phyloP scores from a whole-genome alignment of 768 basidiomycete genomes.

The Xanthoconium stramineum region DNA sequence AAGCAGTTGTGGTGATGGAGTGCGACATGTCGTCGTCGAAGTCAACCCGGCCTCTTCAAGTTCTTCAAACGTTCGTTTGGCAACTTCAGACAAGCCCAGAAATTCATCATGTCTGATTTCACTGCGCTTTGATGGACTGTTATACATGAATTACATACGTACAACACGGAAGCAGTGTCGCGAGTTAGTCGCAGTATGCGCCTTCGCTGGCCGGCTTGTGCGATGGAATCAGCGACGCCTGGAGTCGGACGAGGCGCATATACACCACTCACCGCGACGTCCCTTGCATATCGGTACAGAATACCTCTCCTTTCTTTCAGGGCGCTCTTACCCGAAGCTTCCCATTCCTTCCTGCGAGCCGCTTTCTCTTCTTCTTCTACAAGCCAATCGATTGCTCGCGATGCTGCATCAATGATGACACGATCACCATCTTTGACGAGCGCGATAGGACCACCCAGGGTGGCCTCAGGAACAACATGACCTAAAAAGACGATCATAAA shows the following conservation, averaged over 20 bases:
- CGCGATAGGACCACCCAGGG: constrained; percentile 82
- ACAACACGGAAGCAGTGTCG: not conserved
- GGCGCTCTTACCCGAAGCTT: constrained; percentile 57
- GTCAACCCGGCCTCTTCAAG: too few relatives aligned
- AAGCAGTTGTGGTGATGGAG: constrained; percentile 53
- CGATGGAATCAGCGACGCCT: constrained; percentile 6
- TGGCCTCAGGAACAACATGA: constrained; percentile 63
- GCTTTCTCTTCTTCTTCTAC: constrained; percentile 66
- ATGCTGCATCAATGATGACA: constrained; percentile 70
- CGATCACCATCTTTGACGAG: constrained; percentile 80
- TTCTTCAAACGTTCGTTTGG: too few relatives aligned
- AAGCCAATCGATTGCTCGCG: constrained; percentile 65
- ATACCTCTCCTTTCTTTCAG: constrained; percentile 73
- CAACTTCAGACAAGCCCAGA: too few relatives aligned
- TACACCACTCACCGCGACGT: constrained; percentile 70
- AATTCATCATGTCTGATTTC: not conserved
- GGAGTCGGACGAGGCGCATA: not conserved
- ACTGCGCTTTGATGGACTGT: not conserved
- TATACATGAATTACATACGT: constrained; percentile 8
- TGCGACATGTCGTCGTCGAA: constrained; percentile 24
- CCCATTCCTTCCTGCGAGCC: constrained; percentile 63
- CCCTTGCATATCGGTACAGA: constrained; percentile 76
- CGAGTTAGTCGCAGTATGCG: constrained; percentile 71
- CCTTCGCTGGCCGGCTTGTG: constrained; percentile 75
- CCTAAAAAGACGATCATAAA: constrained; percentile 42